Evolutionary conservation across 1,139 yeast species (phyloP).

Genomic region (Yamadazyma trypodendri): DNA sequence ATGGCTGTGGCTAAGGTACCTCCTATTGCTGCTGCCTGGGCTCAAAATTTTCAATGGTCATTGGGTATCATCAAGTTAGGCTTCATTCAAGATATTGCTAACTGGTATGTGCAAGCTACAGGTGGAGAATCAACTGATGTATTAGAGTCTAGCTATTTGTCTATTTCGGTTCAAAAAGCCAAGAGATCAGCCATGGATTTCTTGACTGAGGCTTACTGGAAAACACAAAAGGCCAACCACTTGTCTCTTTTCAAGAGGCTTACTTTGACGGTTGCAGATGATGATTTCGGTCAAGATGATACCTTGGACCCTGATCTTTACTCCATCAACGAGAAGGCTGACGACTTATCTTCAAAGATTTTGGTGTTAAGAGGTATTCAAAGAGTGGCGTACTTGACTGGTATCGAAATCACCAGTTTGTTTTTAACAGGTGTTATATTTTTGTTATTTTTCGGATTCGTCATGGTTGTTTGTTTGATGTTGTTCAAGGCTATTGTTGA

Average conservation of each 20-base stretch:
- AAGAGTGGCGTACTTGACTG: conserved; percentile 82
- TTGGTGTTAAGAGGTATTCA: conserved; percentile 86
- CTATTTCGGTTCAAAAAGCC: conserved; percentile 78
- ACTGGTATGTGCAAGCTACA: conserved; percentile 96
- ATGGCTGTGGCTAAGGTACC: conserved; percentile 93
- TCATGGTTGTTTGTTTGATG: conserved; percentile 62
- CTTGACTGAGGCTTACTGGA: conserved; percentile 17
- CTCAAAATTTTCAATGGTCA: conserved; percentile 96
- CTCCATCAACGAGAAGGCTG: conserved; percentile 70
- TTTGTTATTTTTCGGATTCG: conserved; percentile 74
- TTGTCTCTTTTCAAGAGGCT: conserved; percentile 30
- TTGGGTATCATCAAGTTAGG: conserved; percentile 78
- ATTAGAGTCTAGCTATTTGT: conserved; percentile 51
- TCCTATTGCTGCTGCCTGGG: conserved; percentile 98
- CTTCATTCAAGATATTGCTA: conserved; percentile 84
- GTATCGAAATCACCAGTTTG: conserved; percentile 80
- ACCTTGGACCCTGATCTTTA: conserved; percentile 53
- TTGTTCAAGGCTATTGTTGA: conserved; percentile 77
- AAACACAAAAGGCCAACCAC: conserved; percentile 20
- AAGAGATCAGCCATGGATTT: conserved; percentile 27
- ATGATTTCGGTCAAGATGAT: conserved; percentile 48
- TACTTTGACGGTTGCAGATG: conserved; percentile 33
- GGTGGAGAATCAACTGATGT: conserved; percentile 86
- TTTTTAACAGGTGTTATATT: conserved; percentile 87
- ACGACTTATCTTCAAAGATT: conserved; percentile 56